Evolutionary conservation across 1,284 basidiomycete genomes (phyloP).

Genomic region (Naganishia sp.): DNA sequence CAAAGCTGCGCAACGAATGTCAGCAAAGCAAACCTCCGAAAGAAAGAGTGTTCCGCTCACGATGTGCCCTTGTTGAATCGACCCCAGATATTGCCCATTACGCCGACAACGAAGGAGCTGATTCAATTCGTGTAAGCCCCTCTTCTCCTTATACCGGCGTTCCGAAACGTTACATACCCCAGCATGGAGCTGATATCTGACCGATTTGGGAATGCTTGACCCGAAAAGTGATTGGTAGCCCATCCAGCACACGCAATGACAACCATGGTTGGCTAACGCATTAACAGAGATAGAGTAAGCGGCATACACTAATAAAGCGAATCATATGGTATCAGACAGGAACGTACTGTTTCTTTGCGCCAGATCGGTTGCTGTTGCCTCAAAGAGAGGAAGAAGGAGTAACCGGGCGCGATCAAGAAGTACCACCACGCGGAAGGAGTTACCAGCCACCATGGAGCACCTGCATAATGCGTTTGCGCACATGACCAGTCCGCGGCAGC

Average conservation of each 20-base stretch:
- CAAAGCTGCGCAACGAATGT: slow-evolving; percentile 59
- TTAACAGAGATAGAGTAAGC: background rate
- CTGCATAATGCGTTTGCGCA: slow-evolving; percentile 58
- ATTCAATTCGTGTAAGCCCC: background rate
- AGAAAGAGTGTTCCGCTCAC: slow-evolving; percentile 56
- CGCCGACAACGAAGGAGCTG: slow-evolving; percentile 75
- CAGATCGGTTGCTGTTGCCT: slow-evolving; percentile 73
- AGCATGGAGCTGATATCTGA: slow-evolving; percentile 72
- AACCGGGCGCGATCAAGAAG: slow-evolving; percentile 78
- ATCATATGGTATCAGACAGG: background rate
- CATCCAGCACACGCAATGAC: slow-evolving; percentile 73
- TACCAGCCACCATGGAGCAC: slow-evolving; percentile 56
- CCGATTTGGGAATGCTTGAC: slow-evolving; percentile 66
- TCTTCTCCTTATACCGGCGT: background rate
- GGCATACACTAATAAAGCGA: too few relatives aligned
- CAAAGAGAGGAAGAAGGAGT: slow-evolving; percentile 70
- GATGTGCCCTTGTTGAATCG: slow-evolving; percentile 73
- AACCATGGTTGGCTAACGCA: slow-evolving; percentile 60
- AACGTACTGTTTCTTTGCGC: slow-evolving; percentile 67
- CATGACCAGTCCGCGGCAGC: slow-evolving; percentile 60
- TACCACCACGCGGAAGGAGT: slow-evolving; percentile 57
- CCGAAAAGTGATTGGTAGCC: slow-evolving; percentile 70
- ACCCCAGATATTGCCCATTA: slow-evolving; percentile 79
- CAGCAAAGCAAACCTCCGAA: background rate
- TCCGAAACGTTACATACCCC: slow-evolving; percentile 53